A percentile compares a stretch with the other conserved stretches of the same genome.
These are phyloP conservation scores for Hawksworthiomyces lignivorus DNA, from an alignment of 2,329 filamentous ascomycete species.

Conservation along the genomic window DNA sequence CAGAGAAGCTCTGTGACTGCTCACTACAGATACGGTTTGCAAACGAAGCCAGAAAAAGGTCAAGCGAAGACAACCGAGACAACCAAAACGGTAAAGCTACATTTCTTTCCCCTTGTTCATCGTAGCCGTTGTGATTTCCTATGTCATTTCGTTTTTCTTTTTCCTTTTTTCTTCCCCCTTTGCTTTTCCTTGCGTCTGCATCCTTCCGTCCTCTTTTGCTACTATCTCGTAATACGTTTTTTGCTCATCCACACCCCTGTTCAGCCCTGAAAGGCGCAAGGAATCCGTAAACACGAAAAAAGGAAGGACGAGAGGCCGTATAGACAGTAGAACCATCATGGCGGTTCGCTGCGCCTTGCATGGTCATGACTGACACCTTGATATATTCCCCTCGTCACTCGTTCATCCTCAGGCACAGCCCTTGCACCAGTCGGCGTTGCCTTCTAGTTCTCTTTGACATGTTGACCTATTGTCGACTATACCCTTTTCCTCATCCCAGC, in stretches of 20 bases:
- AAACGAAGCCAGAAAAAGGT: neutral
- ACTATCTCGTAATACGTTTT: no score
- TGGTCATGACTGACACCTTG: neutral
- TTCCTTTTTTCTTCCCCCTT: neutral
- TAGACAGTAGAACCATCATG: no score
- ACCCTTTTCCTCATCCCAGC: neutral
- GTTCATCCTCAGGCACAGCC: no score
- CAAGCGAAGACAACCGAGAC: neutral
- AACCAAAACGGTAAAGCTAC: neutral
- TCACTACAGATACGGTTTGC: neutral
- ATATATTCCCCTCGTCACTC: neutral
- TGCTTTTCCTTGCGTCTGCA: no score
- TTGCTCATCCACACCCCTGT: neutral
- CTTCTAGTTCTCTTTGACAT: no score
- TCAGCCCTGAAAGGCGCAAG: slow-evolving; percentile 1
- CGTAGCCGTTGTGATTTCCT: neutral
- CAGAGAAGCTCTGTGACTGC: neutral
- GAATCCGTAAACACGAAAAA: no score
- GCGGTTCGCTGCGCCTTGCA: no score
- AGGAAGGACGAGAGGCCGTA: no score
- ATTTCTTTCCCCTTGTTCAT: neutral
- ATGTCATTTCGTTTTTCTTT: neutral
- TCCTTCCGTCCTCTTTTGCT: neutral
- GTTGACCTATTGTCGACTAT: no score
- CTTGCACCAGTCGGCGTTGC: no score